Evolutionary conservation across 768 basidiomycete species (phyloP).

Genomic region (Tylopilus subfusipes): DNA sequence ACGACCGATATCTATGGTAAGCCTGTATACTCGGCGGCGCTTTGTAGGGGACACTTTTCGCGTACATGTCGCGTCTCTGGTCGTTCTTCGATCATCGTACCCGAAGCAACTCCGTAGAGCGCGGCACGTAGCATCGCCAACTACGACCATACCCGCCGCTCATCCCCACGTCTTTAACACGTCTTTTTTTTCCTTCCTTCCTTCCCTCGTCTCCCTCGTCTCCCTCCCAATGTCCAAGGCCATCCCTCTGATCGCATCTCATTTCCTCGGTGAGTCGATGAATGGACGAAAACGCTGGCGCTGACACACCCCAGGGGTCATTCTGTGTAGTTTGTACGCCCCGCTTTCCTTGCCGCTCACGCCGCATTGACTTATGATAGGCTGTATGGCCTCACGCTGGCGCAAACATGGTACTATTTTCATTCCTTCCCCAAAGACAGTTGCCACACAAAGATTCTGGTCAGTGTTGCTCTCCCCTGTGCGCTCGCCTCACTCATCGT

Average conservation of each 20-base stretch:
- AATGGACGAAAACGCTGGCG: background rate
- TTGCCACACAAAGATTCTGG: constrained; percentile 30
- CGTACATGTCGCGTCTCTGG: constrained; percentile 4
- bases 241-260: constrained; percentile 26
- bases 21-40: background rate
- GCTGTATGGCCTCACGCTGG: constrained; percentile 35
- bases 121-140: constrained; percentile 27
- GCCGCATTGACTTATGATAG: constrained; percentile 12
- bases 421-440: constrained; percentile 30
- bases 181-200: background rate
- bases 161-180: constrained; percentile 7
- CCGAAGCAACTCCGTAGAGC: constrained; percentile 31
- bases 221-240: constrained; percentile 14
- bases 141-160: constrained; percentile 5
- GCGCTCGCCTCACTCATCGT: background rate
- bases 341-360: background rate
- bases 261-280: constrained; percentile 24
- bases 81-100: constrained; percentile 30
- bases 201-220: background rate
- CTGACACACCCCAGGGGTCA: constrained; percentile 26
- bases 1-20: background rate
- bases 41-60: background rate
- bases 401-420: constrained; percentile 35
- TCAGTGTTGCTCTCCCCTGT: constrained; percentile 8
- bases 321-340: constrained; percentile 32